Percentiles rank a stretch among this genome's conserved stretches.
These are phyloP conservation scores for Solanum chacoense DNA, from an alignment of 305 asterid genomes.

Conservation along the genomic window DNA sequence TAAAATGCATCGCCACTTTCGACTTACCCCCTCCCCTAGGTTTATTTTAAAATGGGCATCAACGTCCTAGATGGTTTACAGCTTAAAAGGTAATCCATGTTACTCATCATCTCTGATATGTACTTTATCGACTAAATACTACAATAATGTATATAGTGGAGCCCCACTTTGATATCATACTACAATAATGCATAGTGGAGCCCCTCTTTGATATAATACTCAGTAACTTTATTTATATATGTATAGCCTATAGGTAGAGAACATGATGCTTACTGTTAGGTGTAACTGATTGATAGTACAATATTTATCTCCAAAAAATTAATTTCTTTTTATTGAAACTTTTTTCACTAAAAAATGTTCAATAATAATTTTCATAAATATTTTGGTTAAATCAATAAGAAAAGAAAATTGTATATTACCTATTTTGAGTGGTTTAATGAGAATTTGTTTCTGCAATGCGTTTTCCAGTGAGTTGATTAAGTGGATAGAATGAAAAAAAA, in stretches of 20 bases:
- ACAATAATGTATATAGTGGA: not conserved
- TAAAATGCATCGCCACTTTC: not conserved
- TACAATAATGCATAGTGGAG: not conserved
- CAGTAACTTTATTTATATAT: not conserved
- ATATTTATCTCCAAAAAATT: not conserved
- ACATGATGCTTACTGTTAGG: not conserved
- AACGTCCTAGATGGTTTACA: not conserved
- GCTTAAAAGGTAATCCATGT: not conserved
- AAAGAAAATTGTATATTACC: not conserved
- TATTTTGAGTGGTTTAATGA: not conserved
- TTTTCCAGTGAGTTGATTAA: not conserved
- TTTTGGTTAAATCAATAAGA: not conserved
- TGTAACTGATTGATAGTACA: not conserved
- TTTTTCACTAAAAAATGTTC: not conserved
- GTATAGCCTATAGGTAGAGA: not conserved
- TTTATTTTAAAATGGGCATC: not conserved
- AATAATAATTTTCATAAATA: not conserved
- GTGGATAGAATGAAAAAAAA: not conserved
- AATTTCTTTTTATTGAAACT: not conserved
- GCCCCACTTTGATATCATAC: not conserved
- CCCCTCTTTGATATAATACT: not conserved
- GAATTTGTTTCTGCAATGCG: not conserved
- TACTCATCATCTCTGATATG: not conserved
- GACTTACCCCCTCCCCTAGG: not conserved
- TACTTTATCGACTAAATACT: not conserved